Evolutionary conservation across 2,329 filamentous ascomycete species (phyloP).

Genomic region (Dactylellina leptospora): DNA sequence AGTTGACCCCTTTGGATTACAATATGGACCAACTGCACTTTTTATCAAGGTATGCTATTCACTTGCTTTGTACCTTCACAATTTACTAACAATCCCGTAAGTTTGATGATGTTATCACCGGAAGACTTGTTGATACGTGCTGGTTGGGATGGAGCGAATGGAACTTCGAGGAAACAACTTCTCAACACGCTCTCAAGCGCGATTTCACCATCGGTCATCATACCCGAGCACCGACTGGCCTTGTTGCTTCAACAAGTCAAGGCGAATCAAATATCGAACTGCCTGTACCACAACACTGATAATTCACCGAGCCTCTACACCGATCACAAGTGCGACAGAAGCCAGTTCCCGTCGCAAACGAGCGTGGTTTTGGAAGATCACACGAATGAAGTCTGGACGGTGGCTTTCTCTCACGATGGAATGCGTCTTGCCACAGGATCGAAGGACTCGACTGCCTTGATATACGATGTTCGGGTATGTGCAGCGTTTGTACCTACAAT

Average conservation of each 20-base stretch:
- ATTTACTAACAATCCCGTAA: slow-evolving; percentile 13
- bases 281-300: slow-evolving; percentile 86
- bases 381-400: slow-evolving; percentile 86
- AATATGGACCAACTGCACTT: slow-evolving; percentile 80
- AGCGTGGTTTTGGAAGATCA: slow-evolving; percentile 77
- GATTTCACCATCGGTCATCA: slow-evolving; percentile 96
- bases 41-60: slow-evolving; percentile 71
- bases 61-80: not conserved
- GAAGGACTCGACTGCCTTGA: slow-evolving; percentile 75
- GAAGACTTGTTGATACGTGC: slow-evolving; percentile 80
- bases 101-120: slow-evolving; percentile 85
- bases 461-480: slow-evolving; percentile 74
- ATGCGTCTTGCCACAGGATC: slow-evolving; percentile 83
- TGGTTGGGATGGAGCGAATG: slow-evolving; percentile 82
- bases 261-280: slow-evolving; percentile 79
- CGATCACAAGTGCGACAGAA: slow-evolving; percentile 83
- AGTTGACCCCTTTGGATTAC: slow-evolving; percentile 85
- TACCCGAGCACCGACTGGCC: slow-evolving; percentile 88
- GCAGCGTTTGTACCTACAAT: not conserved
- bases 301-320: slow-evolving; percentile 83
- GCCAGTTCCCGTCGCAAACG: slow-evolving; percentile 78
- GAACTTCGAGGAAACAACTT: slow-evolving; percentile 75
- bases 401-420: slow-evolving; percentile 89
- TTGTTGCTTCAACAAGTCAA: slow-evolving; percentile 84
- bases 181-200: slow-evolving; percentile 86